Conservation (phyloP, 352 stramenopile genomes). For the Globisporangium paddicum region DNA sequence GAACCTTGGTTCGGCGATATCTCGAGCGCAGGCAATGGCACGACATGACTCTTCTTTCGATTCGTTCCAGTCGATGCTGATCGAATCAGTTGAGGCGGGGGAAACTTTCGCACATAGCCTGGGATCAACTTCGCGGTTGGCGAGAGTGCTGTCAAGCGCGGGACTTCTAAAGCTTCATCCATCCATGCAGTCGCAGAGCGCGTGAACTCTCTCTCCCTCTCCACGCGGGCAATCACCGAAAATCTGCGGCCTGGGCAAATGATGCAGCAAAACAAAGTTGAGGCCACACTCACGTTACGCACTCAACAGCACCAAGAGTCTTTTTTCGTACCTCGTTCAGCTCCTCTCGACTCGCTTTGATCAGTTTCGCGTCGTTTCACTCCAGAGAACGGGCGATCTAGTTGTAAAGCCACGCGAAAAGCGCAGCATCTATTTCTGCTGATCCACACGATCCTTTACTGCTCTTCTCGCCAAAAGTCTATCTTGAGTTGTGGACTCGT, state of each 20-base stretch:
- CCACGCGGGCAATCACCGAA: neutral
- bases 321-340: neutral
- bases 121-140: neutral
- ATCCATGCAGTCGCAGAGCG: neutral
- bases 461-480: too few species aligned
- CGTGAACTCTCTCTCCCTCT: neutral
- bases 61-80: neutral
- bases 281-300: neutral
- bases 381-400: neutral
- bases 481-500: neutral
- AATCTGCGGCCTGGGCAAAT: neutral
- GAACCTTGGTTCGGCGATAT: neutral
- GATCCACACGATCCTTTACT: neutral
- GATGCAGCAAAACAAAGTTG: neutral
- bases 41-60: slow-evolving; percentile 9
- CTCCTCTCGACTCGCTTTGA: neutral
- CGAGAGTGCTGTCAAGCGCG: neutral
- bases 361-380: neutral
- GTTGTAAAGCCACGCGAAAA: neutral
- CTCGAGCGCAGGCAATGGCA: neutral
- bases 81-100: neutral
- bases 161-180: neutral
- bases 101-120: neutral
- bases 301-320: neutral
- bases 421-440: neutral